Conservation (phyloP, 2,329 filamentous ascomycete genomes). For the Domatiomyces catenatus region DNA sequence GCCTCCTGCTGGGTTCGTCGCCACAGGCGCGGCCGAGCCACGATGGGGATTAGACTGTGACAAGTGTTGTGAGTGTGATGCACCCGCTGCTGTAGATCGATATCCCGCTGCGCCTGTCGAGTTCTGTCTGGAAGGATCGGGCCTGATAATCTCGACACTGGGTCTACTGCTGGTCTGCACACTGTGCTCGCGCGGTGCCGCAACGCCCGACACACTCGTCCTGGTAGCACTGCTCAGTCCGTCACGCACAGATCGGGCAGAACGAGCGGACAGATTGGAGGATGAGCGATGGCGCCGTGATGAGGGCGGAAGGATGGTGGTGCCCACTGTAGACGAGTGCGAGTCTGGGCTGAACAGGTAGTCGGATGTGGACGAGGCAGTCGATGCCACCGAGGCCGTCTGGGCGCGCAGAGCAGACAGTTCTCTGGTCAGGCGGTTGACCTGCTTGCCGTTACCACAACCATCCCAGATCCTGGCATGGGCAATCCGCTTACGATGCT, state of each 20-base stretch:
- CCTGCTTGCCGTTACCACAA: constrained; percentile 34
- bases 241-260: constrained; percentile 19
- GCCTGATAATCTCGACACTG: constrained; percentile 7
- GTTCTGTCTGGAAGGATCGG: constrained; percentile 27
- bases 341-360: constrained; percentile 22
- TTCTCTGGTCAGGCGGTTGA: constrained; percentile 85
- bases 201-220: constrained; percentile 27
- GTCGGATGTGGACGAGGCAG: constrained; percentile 40
- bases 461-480: neutral
- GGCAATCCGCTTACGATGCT: constrained; percentile 51
- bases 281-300: constrained; percentile 42
- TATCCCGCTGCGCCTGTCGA: constrained; percentile 26
- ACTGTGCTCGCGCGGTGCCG: constrained; percentile 26
- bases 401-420: constrained; percentile 65
- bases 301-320: constrained; percentile 36
- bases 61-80: constrained; percentile 10
- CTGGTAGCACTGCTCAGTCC: constrained; percentile 12
- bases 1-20: neutral
- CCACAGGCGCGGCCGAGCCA: constrained; percentile 9
- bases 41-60: constrained; percentile 9
- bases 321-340: constrained; percentile 26
- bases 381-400: constrained; percentile 48
- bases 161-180: constrained; percentile 11
- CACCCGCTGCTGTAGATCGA: constrained; percentile 7
- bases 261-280: constrained; percentile 36